Evolutionary conservation across 192 early-diverging fungal species (phyloP).

Genomic region (Helicostylum pulchrum): DNA sequence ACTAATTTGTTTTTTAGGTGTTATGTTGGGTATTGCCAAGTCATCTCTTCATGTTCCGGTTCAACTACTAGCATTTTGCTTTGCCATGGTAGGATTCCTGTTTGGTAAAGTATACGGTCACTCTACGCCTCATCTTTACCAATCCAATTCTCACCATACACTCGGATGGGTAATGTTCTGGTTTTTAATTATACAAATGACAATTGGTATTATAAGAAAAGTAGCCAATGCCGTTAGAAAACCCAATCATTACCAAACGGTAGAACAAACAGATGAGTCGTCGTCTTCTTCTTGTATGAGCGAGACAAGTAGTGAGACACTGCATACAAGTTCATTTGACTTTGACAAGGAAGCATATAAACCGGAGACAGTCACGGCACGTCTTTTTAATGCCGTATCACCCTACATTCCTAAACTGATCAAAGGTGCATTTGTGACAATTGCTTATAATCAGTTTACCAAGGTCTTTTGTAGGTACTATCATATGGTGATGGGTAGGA

Average conservation of each 20-base stretch:
- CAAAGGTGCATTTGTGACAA: constrained; percentile 11
- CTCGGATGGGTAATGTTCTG: constrained; percentile 32
- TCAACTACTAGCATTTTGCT: constrained; percentile 27
- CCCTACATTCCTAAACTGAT: constrained; percentile 27
- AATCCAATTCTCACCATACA: constrained; percentile 33
- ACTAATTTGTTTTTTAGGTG: constrained; percentile 12
- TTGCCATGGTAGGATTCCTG: constrained; percentile 27
- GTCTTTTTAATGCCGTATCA: not conserved
- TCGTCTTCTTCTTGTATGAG: constrained; percentile 3
- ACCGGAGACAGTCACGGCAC: not conserved
- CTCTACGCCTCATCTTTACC: constrained; percentile 29
- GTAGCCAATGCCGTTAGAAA: constrained; percentile 27
- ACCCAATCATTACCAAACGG: constrained; percentile 8
- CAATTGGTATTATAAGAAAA: constrained; percentile 30
- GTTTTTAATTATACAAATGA: constrained; percentile 28
- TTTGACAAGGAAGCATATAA: constrained; percentile 5
- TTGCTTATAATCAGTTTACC: constrained; percentile 31
- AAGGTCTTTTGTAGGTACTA: constrained; percentile 20
- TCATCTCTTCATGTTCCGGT: constrained; percentile 35
- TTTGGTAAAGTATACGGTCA: constrained; percentile 37
- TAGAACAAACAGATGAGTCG: constrained; percentile 19
- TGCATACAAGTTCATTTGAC: constrained; percentile 14
- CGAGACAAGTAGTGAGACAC: constrained; percentile 9
- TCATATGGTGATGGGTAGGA: constrained; percentile 26
- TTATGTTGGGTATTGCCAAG: constrained; percentile 36